Percentiles rank a stretch among this genome's conserved stretches.
Evolutionary conservation across 208 protist genomes (phyloP).

Genomic region (Wallacemonas rigidus): DNA sequence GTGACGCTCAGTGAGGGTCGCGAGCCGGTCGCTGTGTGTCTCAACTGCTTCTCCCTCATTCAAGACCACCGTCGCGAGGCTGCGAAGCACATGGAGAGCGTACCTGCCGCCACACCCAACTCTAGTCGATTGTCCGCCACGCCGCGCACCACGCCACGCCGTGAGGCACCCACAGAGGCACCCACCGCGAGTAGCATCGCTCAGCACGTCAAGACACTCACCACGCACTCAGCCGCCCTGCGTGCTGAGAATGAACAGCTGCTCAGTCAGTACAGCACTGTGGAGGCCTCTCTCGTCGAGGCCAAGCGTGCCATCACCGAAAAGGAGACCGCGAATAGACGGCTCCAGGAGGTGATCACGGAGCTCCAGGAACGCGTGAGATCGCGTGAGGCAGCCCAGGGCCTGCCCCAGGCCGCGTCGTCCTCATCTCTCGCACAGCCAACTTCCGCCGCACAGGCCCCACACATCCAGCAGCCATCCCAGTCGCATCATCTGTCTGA

Average conservation of each 20-base stretch:
- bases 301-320: background rate
- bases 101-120: background rate
- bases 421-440: background rate
- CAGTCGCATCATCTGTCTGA: background rate
- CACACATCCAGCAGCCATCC: background rate
- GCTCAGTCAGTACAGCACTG: conserved; percentile 9
- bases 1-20: conserved; percentile 33
- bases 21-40: conserved; percentile 39
- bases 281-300: conserved; percentile 9
- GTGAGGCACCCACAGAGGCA: conserved; percentile 5
- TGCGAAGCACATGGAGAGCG: background rate
- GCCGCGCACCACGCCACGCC: background rate
- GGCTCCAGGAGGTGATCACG: background rate
- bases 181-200: conserved; percentile 11
- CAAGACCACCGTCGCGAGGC: conserved; percentile 30
- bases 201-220: conserved; percentile 24
- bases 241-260: conserved; percentile 39
- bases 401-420: background rate
- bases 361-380: conserved; percentile 17
- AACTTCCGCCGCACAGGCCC: background rate
- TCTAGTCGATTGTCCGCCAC: conserved; percentile 5
- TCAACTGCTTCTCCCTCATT: conserved; percentile 62
- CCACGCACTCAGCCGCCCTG: conserved; percentile 27
- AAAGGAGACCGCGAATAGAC: background rate
- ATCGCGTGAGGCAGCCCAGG: background rate